phyloP scores from a whole-genome alignment of 768 basidiomycete genomes.

The Paxillus rubicundulus region DNA sequence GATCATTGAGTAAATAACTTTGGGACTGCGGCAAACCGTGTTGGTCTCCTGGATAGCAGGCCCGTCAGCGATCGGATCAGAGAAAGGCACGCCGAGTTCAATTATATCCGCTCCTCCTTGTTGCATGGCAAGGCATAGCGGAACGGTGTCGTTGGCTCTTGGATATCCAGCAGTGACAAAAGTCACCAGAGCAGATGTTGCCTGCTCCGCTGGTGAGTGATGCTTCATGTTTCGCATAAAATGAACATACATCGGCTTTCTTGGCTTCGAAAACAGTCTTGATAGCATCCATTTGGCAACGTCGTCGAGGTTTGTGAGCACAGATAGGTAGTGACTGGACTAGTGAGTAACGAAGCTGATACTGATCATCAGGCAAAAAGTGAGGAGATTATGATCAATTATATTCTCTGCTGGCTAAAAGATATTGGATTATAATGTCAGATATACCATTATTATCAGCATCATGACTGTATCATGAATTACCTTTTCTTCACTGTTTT shows the following conservation, averaged over 20 bases:
- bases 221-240: neutral
- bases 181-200: constrained; percentile 66
- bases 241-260: constrained; percentile 14
- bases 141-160: constrained; percentile 71
- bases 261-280: constrained; percentile 26
- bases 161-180: constrained; percentile 97
- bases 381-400: too few species aligned
- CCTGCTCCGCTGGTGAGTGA: constrained; percentile 15
- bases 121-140: constrained; percentile 88
- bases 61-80: constrained; percentile 95
- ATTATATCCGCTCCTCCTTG: constrained; percentile 92
- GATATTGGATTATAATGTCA: too few species aligned
- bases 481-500: too few species aligned
- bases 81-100: constrained; percentile 78
- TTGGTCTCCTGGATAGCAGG: constrained; percentile 92
- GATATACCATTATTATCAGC: too few species aligned
- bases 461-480: too few species aligned
- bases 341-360: too few species aligned
- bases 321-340: too few species aligned
- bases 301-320: too few species aligned
- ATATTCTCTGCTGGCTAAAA: too few species aligned
- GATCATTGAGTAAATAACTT: neutral
- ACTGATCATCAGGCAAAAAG: too few species aligned
- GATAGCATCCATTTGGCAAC: constrained; percentile 35
- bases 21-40: constrained; percentile 46